Conservation (phyloP, 306 rosid species). For the Begonia fuchsioides region DNA sequence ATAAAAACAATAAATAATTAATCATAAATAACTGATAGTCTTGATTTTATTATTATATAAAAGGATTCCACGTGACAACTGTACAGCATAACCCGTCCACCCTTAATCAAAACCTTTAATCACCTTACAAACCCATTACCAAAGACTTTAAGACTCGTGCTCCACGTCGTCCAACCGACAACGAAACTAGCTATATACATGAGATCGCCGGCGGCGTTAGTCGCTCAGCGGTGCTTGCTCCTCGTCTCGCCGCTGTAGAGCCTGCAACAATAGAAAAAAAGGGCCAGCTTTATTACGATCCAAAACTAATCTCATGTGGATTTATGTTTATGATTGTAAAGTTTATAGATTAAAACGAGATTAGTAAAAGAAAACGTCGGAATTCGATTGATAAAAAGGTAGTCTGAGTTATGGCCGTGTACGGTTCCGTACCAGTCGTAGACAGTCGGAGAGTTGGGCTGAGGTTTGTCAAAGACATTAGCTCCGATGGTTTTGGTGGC, state of each 20-base stretch:
- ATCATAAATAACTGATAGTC: too few relatives aligned
- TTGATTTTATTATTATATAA: too few relatives aligned
- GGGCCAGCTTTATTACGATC: too few relatives aligned
- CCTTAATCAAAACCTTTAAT: background rate
- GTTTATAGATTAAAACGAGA: too few relatives aligned
- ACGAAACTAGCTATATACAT: slow-evolving; percentile 22
- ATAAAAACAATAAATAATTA: too few relatives aligned
- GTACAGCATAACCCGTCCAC: too few relatives aligned
- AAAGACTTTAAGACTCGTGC: background rate
- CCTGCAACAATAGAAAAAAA: slow-evolving; percentile 22
- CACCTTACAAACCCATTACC: background rate
- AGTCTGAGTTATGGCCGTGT: too few relatives aligned
- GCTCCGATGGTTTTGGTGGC: slow-evolving; percentile 55
- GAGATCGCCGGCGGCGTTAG: background rate
- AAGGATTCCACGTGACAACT: too few relatives aligned
- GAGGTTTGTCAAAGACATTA: slow-evolving; percentile 64
- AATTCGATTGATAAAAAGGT: too few relatives aligned
- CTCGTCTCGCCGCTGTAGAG: slow-evolving; percentile 66
- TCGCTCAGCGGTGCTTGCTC: slow-evolving; percentile 57
- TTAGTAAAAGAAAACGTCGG: too few relatives aligned
- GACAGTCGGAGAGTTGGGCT: slow-evolving; percentile 78
- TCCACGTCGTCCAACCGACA: background rate
- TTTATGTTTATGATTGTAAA: too few relatives aligned
- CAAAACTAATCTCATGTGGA: too few relatives aligned
- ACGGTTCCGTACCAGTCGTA: slow-evolving; percentile 57